These are phyloP conservation scores for Monosporascus sp. DNA, from an alignment of 2,329 filamentous ascomycete genomes.

Conservation along the genomic window DNA sequence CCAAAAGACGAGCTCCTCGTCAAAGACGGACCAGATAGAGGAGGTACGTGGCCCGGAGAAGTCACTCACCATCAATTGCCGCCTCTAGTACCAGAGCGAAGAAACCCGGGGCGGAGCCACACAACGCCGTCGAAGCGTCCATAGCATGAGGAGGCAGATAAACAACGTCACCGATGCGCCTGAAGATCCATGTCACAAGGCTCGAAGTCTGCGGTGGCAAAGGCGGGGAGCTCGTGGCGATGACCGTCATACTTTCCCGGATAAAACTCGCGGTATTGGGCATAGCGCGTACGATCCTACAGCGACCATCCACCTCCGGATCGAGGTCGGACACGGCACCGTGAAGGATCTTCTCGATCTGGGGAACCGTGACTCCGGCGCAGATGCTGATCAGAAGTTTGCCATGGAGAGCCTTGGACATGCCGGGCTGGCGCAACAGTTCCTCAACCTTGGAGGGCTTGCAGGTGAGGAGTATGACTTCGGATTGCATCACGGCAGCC, in stretches of 20 bases:
- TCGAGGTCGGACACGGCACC: constrained; percentile 44
- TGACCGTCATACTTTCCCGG: constrained; percentile 76
- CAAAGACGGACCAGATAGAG: neutral
- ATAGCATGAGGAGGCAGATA: constrained; percentile 62
- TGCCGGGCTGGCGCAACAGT: constrained; percentile 62
- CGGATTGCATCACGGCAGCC: constrained; percentile 58
- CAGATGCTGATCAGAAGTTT: constrained; percentile 81
- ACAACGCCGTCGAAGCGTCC: constrained; percentile 70
- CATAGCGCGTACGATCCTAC: constrained; percentile 71
- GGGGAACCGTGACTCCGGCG: constrained; percentile 66
- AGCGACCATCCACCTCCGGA: constrained; percentile 43
- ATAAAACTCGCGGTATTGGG: constrained; percentile 79
- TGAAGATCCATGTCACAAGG: constrained; percentile 73
- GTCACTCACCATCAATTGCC: constrained; percentile 53
- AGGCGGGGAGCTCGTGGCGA: constrained; percentile 57
- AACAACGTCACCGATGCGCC: constrained; percentile 64
- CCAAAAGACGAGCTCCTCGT: too few species aligned
- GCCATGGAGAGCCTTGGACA: constrained; percentile 66
- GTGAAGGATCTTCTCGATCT: constrained; percentile 63
- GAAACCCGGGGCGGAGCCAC: constrained; percentile 71
- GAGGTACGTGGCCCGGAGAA: neutral
- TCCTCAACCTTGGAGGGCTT: constrained; percentile 71
- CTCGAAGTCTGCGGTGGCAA: constrained; percentile 46
- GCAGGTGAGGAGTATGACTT: constrained; percentile 73
- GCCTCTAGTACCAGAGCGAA: constrained; percentile 72